Percentiles rank a stretch among this genome's conserved stretches.
These are phyloP conservation scores for Salix suchowensis DNA, from an alignment of 345 rosid species.

Conservation along the genomic window DNA sequence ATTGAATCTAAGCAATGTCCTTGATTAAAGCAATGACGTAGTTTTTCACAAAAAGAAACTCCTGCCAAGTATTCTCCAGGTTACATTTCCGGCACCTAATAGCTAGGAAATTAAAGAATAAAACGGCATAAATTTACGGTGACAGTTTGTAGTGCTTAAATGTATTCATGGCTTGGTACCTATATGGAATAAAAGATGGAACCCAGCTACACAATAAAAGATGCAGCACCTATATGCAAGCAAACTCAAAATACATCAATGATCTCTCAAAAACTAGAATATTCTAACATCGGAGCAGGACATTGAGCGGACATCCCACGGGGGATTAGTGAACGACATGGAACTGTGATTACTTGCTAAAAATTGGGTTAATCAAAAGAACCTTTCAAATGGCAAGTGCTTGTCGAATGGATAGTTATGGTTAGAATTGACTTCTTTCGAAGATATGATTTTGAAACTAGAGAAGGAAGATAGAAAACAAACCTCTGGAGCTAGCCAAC, in stretches of 20 bases:
- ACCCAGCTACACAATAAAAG: background rate
- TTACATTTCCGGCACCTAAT: background rate
- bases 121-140: background rate
- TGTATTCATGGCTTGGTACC: background rate
- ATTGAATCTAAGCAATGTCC: conserved; percentile 24
- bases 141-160: background rate
- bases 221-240: background rate
- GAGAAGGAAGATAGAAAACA: conserved; percentile 25
- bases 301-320: background rate
- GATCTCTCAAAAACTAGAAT: background rate
- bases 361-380: background rate
- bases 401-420: background rate
- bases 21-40: background rate
- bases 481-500: conserved; percentile 99
- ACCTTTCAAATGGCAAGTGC: background rate
- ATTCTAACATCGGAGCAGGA: background rate
- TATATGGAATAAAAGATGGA: no score
- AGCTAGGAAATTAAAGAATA: background rate
- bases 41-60: background rate
- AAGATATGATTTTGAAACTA: conserved; percentile 1
- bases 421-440: conserved; percentile 1
- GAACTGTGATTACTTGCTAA: background rate
- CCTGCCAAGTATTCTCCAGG: background rate
- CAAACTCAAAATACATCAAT: background rate
- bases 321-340: background rate